Conservation (phyloP, 352 stramenopile genomes). For the Phytophthora brassicae region DNA sequence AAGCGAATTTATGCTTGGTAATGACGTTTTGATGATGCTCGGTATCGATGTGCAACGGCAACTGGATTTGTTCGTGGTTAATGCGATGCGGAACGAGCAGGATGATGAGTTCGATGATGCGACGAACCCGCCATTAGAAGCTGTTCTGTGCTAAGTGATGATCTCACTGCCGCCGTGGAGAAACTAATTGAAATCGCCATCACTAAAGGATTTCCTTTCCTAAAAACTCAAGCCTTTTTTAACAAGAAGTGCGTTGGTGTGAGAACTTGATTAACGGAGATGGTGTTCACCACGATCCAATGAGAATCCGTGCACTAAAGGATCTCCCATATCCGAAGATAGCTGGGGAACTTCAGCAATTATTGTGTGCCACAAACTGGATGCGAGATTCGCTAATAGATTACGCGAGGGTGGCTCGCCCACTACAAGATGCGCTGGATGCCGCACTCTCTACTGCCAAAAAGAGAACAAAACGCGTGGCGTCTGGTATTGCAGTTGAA, state of each 20-base stretch:
- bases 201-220: too few relatives aligned
- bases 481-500: too few relatives aligned
- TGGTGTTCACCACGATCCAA: background rate
- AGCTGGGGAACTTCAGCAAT: conserved; percentile 8
- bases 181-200: too few relatives aligned
- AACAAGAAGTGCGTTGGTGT: background rate
- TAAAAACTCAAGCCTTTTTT: background rate
- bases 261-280: background rate
- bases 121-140: too few relatives aligned
- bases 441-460: background rate
- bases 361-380: conserved; percentile 17
- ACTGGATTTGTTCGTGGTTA: conserved; percentile 3
- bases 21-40: conserved; percentile 10
- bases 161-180: too few relatives aligned
- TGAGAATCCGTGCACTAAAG: background rate
- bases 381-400: conserved; percentile 6
- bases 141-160: too few relatives aligned
- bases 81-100: background rate
- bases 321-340: conserved; percentile 4
- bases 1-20: conserved; percentile 14
- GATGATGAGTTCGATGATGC: conserved; percentile 14
- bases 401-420: conserved; percentile 2
- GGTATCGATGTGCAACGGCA: conserved; percentile 17
- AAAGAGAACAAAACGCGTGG: too few relatives aligned
- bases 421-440: conserved; percentile 4